Percentiles rank a stretch among this genome's conserved stretches.
Evolutionary conservation across 805 yeast genomes (phyloP).

Genomic region (Wickerhamiella occidentalis): DNA sequence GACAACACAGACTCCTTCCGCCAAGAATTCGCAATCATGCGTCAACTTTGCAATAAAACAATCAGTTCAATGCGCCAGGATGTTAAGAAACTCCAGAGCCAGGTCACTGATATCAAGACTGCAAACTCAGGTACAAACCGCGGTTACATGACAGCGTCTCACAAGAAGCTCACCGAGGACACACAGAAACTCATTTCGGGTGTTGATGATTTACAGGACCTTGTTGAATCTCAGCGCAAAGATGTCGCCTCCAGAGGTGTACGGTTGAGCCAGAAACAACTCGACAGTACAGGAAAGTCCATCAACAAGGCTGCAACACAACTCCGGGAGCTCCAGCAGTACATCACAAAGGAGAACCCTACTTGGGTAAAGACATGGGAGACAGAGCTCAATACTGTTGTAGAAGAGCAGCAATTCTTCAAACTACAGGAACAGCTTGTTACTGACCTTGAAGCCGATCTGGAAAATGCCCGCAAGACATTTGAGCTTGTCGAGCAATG

Average conservation of each 20-base stretch:
- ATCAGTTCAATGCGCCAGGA: conserved; percentile 34
- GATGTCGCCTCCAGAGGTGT: conserved; percentile 91
- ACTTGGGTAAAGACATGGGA: conserved; percentile 92
- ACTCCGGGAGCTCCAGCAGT: conserved; percentile 44
- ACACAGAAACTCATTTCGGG: conserved; percentile 62
- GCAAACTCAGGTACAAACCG: conserved; percentile 25
- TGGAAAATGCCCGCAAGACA: conserved; percentile 69
- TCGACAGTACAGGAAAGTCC: conserved; percentile 54
- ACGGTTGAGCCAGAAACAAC: conserved; percentile 61
- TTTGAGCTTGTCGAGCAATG: conserved; percentile 60
- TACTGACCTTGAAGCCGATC: conserved; percentile 66
- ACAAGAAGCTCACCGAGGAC: conserved; percentile 57
- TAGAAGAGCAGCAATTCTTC: conserved; percentile 89
- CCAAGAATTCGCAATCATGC: conserved; percentile 46
- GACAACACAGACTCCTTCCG: conserved; percentile 29
- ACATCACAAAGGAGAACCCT: conserved; percentile 58
- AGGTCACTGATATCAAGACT: conserved; percentile 42
- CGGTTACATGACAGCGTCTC: conserved; percentile 65
- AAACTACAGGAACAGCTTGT: conserved; percentile 80
- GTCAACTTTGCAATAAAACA: conserved; percentile 41
- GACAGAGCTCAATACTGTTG: conserved; percentile 71
- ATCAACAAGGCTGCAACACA: conserved; percentile 43
- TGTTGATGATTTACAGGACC: conserved; percentile 85
- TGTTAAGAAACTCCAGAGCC: conserved; percentile 34
- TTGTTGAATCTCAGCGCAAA: conserved; percentile 75